Evolutionary conservation across 2,329 filamentous ascomycete genomes (phyloP).

Genomic region (Metarhizium anisopliae): DNA sequence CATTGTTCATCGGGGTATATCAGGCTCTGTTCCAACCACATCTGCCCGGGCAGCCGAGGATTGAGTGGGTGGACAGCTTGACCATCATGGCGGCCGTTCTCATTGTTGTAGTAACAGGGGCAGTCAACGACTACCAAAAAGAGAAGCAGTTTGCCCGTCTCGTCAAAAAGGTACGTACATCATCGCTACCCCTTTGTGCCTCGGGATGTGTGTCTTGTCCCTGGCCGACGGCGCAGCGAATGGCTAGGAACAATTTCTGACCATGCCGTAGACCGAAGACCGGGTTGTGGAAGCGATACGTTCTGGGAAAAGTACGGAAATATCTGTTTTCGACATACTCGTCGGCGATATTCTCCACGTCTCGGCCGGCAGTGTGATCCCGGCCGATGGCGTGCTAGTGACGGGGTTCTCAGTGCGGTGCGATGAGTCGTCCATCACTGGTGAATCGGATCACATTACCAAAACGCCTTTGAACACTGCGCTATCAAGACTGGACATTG

Average conservation of each 20-base stretch:
- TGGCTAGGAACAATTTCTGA: not conserved
- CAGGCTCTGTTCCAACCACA: slow-evolving; percentile 48
- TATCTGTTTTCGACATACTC: slow-evolving; percentile 59
- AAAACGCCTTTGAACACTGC: slow-evolving; percentile 47
- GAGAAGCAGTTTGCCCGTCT: slow-evolving; percentile 56
- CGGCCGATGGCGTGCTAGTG: slow-evolving; percentile 63
- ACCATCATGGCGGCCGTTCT: slow-evolving; percentile 35
- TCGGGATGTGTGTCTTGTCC: too few relatives aligned
- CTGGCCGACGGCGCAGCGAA: too few relatives aligned
- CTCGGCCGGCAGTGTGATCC: slow-evolving; percentile 60
- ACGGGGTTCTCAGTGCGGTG: slow-evolving; percentile 45
- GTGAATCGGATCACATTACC: slow-evolving; percentile 63
- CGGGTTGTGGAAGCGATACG: slow-evolving; percentile 55
- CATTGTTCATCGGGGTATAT: slow-evolving; percentile 57
- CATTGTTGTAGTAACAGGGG: slow-evolving; percentile 4
- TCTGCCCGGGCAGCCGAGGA: slow-evolving; percentile 26
- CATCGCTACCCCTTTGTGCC: not conserved
- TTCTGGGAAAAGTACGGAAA: slow-evolving; percentile 53
- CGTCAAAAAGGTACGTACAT: slow-evolving; percentile 32
- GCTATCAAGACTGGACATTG: not conserved
- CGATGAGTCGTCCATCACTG: slow-evolving; percentile 65
- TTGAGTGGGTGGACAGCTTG: slow-evolving; percentile 62
- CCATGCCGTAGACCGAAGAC: slow-evolving; percentile 40
- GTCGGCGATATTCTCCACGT: slow-evolving; percentile 63
- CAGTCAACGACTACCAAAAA: slow-evolving; percentile 61